Conservation (phyloP, 257 asterid species). For the Solanum microdontum region DNA sequence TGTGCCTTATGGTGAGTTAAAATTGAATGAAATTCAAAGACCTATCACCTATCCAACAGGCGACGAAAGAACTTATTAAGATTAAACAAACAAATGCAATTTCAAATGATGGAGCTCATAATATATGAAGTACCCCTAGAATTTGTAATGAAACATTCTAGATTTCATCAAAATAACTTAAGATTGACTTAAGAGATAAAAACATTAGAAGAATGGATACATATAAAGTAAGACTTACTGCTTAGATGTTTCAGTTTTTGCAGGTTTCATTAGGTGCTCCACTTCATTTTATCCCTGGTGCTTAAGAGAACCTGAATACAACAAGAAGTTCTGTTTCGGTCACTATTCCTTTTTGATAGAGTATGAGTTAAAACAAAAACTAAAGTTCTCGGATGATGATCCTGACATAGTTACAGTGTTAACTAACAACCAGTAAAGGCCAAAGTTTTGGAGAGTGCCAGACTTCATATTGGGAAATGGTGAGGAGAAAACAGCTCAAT, state of each 20-base stretch:
- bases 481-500: not conserved
- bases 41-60: no score
- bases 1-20: no score
- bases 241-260: constrained; percentile 55
- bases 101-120: no score
- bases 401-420: not conserved
- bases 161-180: not conserved
- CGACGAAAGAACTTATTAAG: no score
- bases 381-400: not conserved
- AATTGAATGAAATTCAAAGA: no score
- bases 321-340: not conserved
- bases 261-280: constrained; percentile 52
- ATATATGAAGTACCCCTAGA: no score
- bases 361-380: not conserved
- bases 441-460: not conserved
- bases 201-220: not conserved
- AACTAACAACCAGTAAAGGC: not conserved
- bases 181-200: no score
- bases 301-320: constrained; percentile 60
- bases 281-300: constrained; percentile 69
- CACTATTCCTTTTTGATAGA: not conserved
- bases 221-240: constrained; percentile 33
- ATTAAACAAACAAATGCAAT: no score
- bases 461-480: not conserved
- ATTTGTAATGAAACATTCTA: no score